Evolutionary conservation across 352 stramenopile species (phyloP).

Genomic region (Globisporangium ultimum): DNA sequence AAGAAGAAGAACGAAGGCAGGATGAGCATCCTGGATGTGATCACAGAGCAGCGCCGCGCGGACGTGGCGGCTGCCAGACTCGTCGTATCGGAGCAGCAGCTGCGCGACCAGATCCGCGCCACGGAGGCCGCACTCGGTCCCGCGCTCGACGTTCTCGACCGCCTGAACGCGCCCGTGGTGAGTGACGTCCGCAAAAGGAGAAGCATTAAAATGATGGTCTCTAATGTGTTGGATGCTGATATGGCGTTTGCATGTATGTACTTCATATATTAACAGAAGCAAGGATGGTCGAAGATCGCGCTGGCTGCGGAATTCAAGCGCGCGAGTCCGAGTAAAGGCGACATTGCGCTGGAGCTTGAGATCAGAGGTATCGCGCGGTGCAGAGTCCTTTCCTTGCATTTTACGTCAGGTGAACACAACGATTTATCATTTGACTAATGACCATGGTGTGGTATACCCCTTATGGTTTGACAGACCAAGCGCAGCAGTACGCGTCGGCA

Average conservation of each 20-base stretch:
- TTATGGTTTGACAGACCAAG: slow-evolving; percentile 69
- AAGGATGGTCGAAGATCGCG: slow-evolving; percentile 76
- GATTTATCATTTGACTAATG: no score
- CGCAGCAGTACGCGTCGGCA: slow-evolving; percentile 84
- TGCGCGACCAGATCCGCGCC: slow-evolving; percentile 69
- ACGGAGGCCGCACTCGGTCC: slow-evolving; percentile 81
- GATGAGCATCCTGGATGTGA: slow-evolving; percentile 79
- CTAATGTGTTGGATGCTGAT: background rate
- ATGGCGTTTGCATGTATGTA: background rate
- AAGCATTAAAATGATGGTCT: no score
- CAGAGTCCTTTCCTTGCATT: no score
- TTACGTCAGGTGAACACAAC: no score
- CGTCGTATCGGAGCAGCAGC: slow-evolving; percentile 30
- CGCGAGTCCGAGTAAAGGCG: slow-evolving; percentile 95
- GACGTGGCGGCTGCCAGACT: slow-evolving; percentile 66
- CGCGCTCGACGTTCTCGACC: slow-evolving; percentile 83
- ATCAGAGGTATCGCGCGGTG: slow-evolving; percentile 38
- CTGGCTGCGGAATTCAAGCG: slow-evolving; percentile 99
- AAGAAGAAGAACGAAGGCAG: slow-evolving; percentile 4
- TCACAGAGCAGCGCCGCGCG: slow-evolving; percentile 64
- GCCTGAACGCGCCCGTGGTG: slow-evolving; percentile 78
- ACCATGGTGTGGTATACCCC: no score
- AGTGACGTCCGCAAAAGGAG: slow-evolving; percentile 11
- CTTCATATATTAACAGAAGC: slow-evolving; percentile 24
- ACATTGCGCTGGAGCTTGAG: slow-evolving; percentile 86